These are phyloP conservation scores for Croton laevigatus DNA, from an alignment of 441 rosid species.

Conservation along the genomic window DNA sequence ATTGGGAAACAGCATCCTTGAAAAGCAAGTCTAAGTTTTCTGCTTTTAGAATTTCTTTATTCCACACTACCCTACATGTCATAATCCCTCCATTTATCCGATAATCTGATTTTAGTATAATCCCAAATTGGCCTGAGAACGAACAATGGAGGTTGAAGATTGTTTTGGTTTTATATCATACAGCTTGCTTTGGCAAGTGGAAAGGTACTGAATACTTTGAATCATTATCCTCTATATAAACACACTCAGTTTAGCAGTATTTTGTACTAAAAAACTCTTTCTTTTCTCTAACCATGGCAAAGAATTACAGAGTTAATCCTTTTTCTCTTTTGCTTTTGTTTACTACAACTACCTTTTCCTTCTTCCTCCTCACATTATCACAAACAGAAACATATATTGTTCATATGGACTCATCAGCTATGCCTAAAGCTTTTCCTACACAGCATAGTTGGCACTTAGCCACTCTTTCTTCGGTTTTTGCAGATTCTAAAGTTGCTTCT, in stretches of 20 bases:
- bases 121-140: no score
- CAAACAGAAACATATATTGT: conserved; percentile 17
- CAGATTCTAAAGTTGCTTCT: background rate
- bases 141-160: no score
- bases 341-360: background rate
- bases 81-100: background rate
- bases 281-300: conserved; percentile 1
- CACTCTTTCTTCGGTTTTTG: conserved; percentile 16
- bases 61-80: background rate
- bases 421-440: conserved; percentile 21
- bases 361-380: conserved; percentile 10
- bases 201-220: background rate
- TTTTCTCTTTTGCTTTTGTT: background rate
- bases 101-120: background rate
- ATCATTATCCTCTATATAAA: background rate
- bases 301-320: background rate
- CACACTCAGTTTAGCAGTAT: background rate
- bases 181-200: background rate
- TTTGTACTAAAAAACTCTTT: background rate
- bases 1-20: background rate
- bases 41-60: background rate
- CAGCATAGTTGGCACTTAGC: conserved; percentile 19
- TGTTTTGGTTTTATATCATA: background rate
- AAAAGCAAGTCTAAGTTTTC: background rate
- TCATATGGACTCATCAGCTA: conserved; percentile 20